phyloP scores from a whole-genome alignment of 2,329 filamentous ascomycete genomes.

The Aspergillus pseudotamarii region DNA sequence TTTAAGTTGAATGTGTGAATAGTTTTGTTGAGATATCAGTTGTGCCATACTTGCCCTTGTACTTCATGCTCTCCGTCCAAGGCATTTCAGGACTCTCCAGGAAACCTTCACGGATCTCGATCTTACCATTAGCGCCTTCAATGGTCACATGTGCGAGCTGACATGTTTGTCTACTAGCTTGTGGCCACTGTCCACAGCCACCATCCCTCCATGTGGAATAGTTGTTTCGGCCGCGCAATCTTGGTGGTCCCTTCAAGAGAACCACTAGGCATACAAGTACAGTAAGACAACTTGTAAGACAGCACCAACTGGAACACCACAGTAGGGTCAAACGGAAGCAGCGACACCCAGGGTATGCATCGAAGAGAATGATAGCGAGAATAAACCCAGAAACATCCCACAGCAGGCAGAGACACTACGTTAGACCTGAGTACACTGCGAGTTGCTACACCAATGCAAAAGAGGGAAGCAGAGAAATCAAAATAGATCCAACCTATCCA shows the following conservation, averaged over 20 bases:
- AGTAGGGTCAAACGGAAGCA: not conserved
- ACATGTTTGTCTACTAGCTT: constrained; percentile 55
- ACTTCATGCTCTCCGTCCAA: constrained; percentile 55
- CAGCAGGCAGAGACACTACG: not conserved
- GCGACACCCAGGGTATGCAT: not conserved
- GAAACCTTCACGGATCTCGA: constrained; percentile 59
- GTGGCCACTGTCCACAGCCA: constrained; percentile 73
- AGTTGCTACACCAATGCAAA: not conserved
- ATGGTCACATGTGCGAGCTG: constrained; percentile 25
- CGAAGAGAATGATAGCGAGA: not conserved
- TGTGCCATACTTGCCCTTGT: too few relatives aligned
- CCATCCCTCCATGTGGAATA: constrained; percentile 77
- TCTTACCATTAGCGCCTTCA: not conserved
- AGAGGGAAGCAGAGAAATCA: not conserved
- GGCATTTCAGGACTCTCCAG: constrained; percentile 69
- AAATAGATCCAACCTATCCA: constrained; percentile 4
- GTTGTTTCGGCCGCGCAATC: constrained; percentile 67
- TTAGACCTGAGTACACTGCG: not conserved
- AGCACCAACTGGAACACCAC: not conserved
- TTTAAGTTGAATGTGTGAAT: too few relatives aligned
- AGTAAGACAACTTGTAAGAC: not conserved
- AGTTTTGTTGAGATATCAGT: too few relatives aligned
- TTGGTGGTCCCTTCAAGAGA: constrained; percentile 32
- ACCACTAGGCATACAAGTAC: not conserved
- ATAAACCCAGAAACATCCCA: not conserved